Conservation (phyloP, 306 rosid species). For the Rosa chinensis region DNA sequence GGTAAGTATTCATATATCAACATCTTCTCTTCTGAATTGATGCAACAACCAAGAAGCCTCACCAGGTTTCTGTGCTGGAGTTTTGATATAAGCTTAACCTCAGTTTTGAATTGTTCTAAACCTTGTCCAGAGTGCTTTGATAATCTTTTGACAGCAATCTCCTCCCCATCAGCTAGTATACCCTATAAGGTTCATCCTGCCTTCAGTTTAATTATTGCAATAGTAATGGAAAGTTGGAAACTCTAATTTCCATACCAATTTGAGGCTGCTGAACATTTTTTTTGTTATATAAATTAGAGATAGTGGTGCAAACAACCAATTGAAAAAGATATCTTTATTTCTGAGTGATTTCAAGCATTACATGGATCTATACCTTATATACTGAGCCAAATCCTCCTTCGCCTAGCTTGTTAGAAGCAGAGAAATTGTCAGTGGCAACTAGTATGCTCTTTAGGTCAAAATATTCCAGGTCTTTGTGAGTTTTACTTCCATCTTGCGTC, state of each 20-base stretch:
- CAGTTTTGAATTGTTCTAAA: conserved; percentile 57
- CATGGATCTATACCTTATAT: conserved; percentile 45
- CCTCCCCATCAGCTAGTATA: conserved; percentile 24
- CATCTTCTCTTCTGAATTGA: conserved; percentile 57
- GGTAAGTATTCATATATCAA: conserved; percentile 62
- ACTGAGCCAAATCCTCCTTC: conserved; percentile 66
- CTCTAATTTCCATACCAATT: too few relatives aligned
- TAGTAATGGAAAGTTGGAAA: too few relatives aligned
- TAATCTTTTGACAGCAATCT: conserved; percentile 50
- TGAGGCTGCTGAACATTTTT: too few relatives aligned
- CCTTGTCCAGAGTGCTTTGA: conserved; percentile 63
- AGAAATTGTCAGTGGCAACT: conserved; percentile 53
- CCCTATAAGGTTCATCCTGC: conserved; percentile 17
- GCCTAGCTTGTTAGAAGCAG: conserved; percentile 52
- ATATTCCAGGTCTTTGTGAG: conserved; percentile 21
- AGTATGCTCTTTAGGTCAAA: conserved; percentile 36
- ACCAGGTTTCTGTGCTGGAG: conserved; percentile 76
- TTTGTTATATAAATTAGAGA: too few relatives aligned
- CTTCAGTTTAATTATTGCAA: too few relatives aligned
- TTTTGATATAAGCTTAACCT: conserved; percentile 57
- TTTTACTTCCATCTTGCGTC: neutral
- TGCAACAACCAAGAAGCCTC: conserved; percentile 59
- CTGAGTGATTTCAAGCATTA: too few relatives aligned
- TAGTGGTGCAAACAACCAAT: too few relatives aligned
- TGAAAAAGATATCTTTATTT: too few relatives aligned